Base-by-base conservation (phyloP, 305 asterid species). In the Rubia peregrina region DNA sequence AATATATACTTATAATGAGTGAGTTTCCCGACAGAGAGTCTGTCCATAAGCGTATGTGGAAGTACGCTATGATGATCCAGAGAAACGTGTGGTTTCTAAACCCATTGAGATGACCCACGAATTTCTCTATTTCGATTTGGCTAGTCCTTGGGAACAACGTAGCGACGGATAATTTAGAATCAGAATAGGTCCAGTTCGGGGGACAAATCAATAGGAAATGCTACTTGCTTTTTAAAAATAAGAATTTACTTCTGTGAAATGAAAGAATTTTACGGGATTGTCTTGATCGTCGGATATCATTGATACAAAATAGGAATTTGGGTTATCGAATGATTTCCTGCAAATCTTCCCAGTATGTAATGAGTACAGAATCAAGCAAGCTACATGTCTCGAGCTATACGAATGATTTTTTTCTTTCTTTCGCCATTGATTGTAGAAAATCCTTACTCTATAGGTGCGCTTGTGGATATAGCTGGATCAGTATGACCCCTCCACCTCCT, bases 101-200 rank as follows among this genome's bases (percentile, higher is more conserved):
- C 57, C 57, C 14, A 51, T 57, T 57, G 62, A 21, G 26, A 57
- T n/a, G 33, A 21, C 62, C 33, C 30, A 21, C 22, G 65, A 60
- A 60, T 60, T 60, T 60, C 7, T 1, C 65, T 60, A 60, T 60
- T 60, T 60, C 36, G 19, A 3, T 49, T 16, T n/a, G 38, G 26
- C 19, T 69, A 53, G 46, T 55, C 33, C 61, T 56, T 30, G 56
- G 73, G 56, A 69, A 56, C 55, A 38, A 40, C n/a, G 38, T 60
- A 22, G 65, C 40, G 65, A 60, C 5, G 16, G 0, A 60, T 24
- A 60, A 60, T 60, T 60, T 2, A 60, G 65, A 60, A 60, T 60
- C 38, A 6, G 65, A 60, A 60, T 21, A 60, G 9, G 65, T 60
- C 65, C 36, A 60, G 38, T 60, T 26, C 38, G 13, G 65, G 65